phyloP scores from a whole-genome alignment of 2,329 filamentous ascomycete species.

The Epichloe gansuensis region DNA sequence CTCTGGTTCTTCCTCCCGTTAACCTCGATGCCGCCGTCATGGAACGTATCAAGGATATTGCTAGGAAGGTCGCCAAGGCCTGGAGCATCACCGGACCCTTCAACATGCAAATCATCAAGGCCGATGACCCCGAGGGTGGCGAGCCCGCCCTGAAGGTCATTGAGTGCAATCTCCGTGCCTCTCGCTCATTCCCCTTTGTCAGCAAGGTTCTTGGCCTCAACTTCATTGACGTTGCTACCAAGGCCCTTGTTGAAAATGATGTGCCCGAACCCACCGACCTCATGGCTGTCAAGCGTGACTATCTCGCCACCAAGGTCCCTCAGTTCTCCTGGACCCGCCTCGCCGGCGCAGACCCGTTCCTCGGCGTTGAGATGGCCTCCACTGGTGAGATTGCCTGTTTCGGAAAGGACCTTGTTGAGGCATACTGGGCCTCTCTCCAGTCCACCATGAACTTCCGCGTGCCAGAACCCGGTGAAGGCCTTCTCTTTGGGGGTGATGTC shows the following conservation, averaged over 20 bases:
- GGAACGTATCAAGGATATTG: constrained; percentile 86
- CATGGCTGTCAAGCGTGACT: constrained; percentile 81
- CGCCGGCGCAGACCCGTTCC: constrained; percentile 90
- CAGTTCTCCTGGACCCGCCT: constrained; percentile 99
- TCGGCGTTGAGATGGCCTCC: constrained; percentile 93
- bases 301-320: constrained; percentile 92
- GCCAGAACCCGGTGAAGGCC: constrained; percentile 85
- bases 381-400: constrained; percentile 99
- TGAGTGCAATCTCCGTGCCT: constrained; percentile 94
- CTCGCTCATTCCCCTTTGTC: constrained; percentile 95
- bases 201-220: constrained; percentile 93
- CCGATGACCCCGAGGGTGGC: constrained; percentile 59
- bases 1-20: constrained; percentile 77
- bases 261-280: constrained; percentile 77
- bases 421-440: constrained; percentile 94
- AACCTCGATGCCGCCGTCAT: constrained; percentile 66
- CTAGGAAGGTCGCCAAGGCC: constrained; percentile 88
- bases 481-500: constrained; percentile 82
- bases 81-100: constrained; percentile 97
- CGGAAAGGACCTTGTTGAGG: constrained; percentile 87
- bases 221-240: constrained; percentile 92
- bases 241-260: constrained; percentile 73
- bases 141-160: constrained; percentile 82
- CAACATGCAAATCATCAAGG: constrained; percentile 99
- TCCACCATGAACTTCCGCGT: constrained; percentile 99